These are phyloP conservation scores for Spergularia azorica DNA, from an alignment of 179 eudicot species.

Conservation along the genomic window DNA sequence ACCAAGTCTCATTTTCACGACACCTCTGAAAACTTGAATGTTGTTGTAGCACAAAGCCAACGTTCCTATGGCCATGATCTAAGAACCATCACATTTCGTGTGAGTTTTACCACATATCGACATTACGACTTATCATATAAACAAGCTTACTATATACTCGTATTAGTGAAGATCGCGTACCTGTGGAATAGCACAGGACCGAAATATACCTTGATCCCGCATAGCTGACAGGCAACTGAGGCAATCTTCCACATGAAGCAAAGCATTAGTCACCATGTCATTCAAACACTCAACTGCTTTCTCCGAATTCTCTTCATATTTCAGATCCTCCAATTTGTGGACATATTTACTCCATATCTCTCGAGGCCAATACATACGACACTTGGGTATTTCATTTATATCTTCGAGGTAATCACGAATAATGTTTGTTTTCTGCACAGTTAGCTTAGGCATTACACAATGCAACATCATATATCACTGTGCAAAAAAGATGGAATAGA, in stretches of 20 bases:
- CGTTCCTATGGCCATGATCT: constrained; percentile 97
- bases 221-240: constrained; percentile 70
- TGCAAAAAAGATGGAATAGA: neutral
- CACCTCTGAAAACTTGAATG: constrained; percentile 81
- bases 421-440: constrained; percentile 83
- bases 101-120: neutral
- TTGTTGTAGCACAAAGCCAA: constrained; percentile 85
- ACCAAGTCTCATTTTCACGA: constrained; percentile 94
- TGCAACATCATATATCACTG: neutral
- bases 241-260: constrained; percentile 80
- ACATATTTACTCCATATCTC: constrained; percentile 93
- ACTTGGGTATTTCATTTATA: constrained; percentile 94
- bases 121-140: neutral
- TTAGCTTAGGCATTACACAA: neutral
- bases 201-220: constrained; percentile 63
- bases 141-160: neutral
- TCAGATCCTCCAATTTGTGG: constrained; percentile 91
- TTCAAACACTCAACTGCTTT: constrained; percentile 89
- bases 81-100: constrained; percentile 10
- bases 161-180: constrained; percentile 38
- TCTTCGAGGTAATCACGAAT: constrained; percentile 96
- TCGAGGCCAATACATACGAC: constrained; percentile 99
- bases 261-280: constrained; percentile 96
- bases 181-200: constrained; percentile 97
- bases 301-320: constrained; percentile 75